Conservation (phyloP, 139 green algal species). For the Parachlorella kessleri region DNA sequence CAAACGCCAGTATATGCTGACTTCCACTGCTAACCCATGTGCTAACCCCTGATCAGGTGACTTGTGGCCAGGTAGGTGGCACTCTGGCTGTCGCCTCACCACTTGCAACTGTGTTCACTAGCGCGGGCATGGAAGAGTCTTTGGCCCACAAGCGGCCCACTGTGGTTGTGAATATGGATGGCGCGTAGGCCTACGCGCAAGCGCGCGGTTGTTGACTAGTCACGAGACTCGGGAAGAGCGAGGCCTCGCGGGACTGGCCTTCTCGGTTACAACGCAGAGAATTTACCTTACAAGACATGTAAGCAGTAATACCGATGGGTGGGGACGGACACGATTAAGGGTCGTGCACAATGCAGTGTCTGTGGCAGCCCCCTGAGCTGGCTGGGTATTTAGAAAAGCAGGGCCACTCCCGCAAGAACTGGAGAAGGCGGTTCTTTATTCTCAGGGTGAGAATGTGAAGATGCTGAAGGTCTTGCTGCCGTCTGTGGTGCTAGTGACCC, state of each 20-base stretch:
- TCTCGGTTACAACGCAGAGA: neutral
- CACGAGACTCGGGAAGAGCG: too few species aligned
- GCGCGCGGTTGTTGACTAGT: neutral
- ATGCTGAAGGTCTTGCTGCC: neutral
- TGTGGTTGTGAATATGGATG: too few species aligned
- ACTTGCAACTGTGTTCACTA: too few species aligned
- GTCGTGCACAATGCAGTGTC: neutral
- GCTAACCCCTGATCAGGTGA: too few species aligned
- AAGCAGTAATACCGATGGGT: neutral
- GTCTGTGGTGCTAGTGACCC: neutral
- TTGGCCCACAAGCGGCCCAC: too few species aligned
- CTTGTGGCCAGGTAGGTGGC: too few species aligned
- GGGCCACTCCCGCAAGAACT: neutral
- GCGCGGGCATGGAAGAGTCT: too few species aligned
- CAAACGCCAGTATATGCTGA: too few species aligned
- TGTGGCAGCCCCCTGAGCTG: slow-evolving; percentile 7
- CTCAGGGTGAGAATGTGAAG: slow-evolving; percentile 20
- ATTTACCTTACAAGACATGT: neutral
- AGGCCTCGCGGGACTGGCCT: too few species aligned
- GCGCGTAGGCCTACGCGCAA: too few species aligned
- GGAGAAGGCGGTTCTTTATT: slow-evolving; percentile 21
- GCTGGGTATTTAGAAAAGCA: slow-evolving; percentile 17
- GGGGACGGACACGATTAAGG: neutral
- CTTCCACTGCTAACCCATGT: too few species aligned
- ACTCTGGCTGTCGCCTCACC: too few species aligned